phyloP scores from a whole-genome alignment of 2,329 filamentous ascomycete genomes.

The Cytospora piceae region DNA sequence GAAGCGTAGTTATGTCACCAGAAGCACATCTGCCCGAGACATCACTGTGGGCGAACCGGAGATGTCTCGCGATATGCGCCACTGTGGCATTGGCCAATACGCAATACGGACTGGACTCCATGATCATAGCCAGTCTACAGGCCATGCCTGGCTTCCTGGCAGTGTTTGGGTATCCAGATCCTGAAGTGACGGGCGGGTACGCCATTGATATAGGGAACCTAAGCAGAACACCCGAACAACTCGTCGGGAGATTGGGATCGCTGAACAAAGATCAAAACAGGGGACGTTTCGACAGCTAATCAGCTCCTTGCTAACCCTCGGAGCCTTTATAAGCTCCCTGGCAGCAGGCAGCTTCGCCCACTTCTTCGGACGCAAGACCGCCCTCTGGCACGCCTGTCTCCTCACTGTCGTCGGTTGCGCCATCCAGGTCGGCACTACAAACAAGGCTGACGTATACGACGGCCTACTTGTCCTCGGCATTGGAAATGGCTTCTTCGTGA shows the following conservation, averaged over 20 bases:
- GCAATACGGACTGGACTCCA: slow-evolving; percentile 56
- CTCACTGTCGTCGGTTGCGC: slow-evolving; percentile 48
- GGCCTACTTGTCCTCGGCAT: slow-evolving; percentile 50
- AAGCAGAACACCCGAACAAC: slow-evolving; percentile 26
- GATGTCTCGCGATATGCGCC: slow-evolving; percentile 51
- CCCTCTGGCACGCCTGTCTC: slow-evolving; percentile 51
- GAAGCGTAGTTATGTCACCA: slow-evolving; percentile 31
- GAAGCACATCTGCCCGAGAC: slow-evolving; percentile 38
- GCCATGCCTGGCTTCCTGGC: slow-evolving; percentile 56
- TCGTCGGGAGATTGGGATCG: slow-evolving; percentile 31
- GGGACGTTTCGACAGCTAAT: slow-evolving; percentile 57
- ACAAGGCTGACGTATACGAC: slow-evolving; percentile 47
- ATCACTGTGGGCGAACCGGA: slow-evolving; percentile 45
- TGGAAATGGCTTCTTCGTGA: slow-evolving; percentile 49
- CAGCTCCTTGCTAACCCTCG: slow-evolving; percentile 54
- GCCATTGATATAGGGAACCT: slow-evolving; percentile 44
- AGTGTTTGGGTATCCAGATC: slow-evolving; percentile 54
- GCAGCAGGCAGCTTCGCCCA: slow-evolving; percentile 51
- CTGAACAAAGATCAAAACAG: slow-evolving; percentile 32
- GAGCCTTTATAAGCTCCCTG: slow-evolving; percentile 54
- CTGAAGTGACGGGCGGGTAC: slow-evolving; percentile 42
- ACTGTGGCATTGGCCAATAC: slow-evolving; percentile 53
- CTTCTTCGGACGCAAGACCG: slow-evolving; percentile 50
- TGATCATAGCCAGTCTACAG: slow-evolving; percentile 49
- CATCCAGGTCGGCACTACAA: slow-evolving; percentile 48